Evolutionary conservation across 2,329 filamentous ascomycete genomes (phyloP), one percentile per base, ranked within the genome.

Genomic region (Metarhizium brunneum): DNA sequence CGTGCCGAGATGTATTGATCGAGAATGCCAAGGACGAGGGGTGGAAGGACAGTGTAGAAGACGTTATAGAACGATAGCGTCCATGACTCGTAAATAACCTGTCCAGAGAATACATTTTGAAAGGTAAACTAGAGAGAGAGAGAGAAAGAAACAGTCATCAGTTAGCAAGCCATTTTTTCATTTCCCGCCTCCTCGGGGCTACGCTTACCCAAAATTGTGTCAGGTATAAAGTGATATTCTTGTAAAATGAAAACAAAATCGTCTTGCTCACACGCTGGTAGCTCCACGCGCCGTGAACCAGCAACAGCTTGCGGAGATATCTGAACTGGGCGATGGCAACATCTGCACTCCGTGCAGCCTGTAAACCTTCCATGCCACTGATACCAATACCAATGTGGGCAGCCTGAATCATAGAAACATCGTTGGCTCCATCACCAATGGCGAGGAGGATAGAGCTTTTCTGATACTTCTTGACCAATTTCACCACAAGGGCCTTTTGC

Each of bases 401-500:
- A 11, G 94, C 94, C 75, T 99, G 94, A 55, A 99, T 99, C 94
- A 99, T 99, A 18, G 92, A 96, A n/a, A 99, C 94, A 66, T 99
- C 94, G 73, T 99, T 99, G 50, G 94, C 94, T 61, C 94, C 94
- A 65, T 99, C 94, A 62, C 94, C 94, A 69, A 99, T 96, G 53
- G 94, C 94, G 52, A 99, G 83, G 54, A 96, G 84, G 62, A 99
- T 91, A 13, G 90, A 84, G 68, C 96, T 89, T 62, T 94, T 83
- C 69, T 96, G 90, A 62, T 83, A 83, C 62, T 91, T 90, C 74
- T 97, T 99, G 67, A 99, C 94, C 61, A 97, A 83, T 76, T 99
- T 99, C 63, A 99, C 94, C 25, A 99, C 94, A 59, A 99, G 78
- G 16, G 94, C 95, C 73, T 99, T 99, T 66, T 99, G 94, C 50